phyloP scores from a whole-genome alignment of 371 early-diverging fungal genomes.

The Mucor sp. region DNA sequence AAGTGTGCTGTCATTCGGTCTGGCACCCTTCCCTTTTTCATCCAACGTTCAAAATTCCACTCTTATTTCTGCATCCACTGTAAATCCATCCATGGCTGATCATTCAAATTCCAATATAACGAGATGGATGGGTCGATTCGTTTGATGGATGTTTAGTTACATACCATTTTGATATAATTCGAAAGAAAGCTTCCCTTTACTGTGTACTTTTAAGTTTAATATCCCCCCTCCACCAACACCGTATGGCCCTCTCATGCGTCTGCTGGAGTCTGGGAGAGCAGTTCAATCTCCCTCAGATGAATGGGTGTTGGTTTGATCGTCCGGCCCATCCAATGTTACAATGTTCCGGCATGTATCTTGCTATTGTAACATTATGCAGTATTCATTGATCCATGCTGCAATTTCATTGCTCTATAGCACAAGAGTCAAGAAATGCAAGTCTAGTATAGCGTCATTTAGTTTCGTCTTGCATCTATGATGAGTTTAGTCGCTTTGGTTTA shows the following conservation, averaged over 20 bases:
- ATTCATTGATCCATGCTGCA: too few relatives aligned
- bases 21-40: neutral
- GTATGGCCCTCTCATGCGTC: neutral
- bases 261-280: neutral
- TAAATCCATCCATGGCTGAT: neutral
- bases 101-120: neutral
- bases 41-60: neutral
- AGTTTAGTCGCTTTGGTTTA: too few relatives aligned
- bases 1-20: too few relatives aligned
- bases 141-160: conserved; percentile 13
- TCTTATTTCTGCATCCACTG: neutral
- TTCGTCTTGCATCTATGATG: too few relatives aligned
- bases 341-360: neutral
- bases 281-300: neutral
- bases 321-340: neutral
- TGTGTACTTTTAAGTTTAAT: conserved; percentile 12
- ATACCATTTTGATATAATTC: conserved; percentile 21
- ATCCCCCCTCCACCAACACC: too few relatives aligned
- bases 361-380: neutral
- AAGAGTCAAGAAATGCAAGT: too few relatives aligned
- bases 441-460: too few relatives aligned
- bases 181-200: conserved; percentile 15
- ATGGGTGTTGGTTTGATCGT: neutral
- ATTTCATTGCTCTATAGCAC: too few relatives aligned
- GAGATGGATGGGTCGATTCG: neutral